Base-by-base conservation (phyloP, 345 rosid genomes). In the Euclidium syriacum region DNA sequence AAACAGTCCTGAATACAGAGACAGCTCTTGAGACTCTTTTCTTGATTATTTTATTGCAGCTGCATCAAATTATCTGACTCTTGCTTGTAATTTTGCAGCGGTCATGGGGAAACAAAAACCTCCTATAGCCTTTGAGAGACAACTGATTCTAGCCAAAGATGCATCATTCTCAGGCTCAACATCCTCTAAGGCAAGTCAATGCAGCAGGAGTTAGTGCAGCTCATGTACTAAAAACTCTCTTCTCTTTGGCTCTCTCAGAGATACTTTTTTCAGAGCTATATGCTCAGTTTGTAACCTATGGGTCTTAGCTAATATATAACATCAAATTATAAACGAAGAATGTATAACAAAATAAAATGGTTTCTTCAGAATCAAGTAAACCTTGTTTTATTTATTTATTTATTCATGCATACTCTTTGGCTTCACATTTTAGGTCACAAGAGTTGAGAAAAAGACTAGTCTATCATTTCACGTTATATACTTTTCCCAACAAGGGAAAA, bases 51-150 rank as follows among this genome's bases (percentile, higher is more conserved):
- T 10, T n/a, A n/a, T 71, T 67, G 71, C 85, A n/a, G n/a, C 32
- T 68, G 29, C 36, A 26, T 62, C 39, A 15, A n/a, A n/a, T n/a
- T n/a, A 43, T 7, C 23, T n/a, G 39, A n/a, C 12, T 36, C 52
- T 10, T 20, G 54, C 26, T 15, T 64, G 17, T n/a, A 6, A 36
- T n/a, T 38, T 60, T 49, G 80, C 74, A 88, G 98, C 89, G 98
- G 56, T 91, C 95, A 3, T 91, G 96, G 96, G 95, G 96, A 47
- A 88, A 83, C 79, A 91, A 91, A 70, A 86, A 85, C 35, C 74
- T 91, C 26, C 71, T n/a, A n/a, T 83, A 52, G 76, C 77, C 44
- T 86, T 88, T 39, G 88, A 86, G 67, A 80, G 87, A 34, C 95
- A 85, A 51, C 61, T 88, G 70, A 77, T 82, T 11, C 53, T 86